Base-by-base conservation (phyloP, 768 basidiomycete genomes). In the Imleria badia region DNA sequence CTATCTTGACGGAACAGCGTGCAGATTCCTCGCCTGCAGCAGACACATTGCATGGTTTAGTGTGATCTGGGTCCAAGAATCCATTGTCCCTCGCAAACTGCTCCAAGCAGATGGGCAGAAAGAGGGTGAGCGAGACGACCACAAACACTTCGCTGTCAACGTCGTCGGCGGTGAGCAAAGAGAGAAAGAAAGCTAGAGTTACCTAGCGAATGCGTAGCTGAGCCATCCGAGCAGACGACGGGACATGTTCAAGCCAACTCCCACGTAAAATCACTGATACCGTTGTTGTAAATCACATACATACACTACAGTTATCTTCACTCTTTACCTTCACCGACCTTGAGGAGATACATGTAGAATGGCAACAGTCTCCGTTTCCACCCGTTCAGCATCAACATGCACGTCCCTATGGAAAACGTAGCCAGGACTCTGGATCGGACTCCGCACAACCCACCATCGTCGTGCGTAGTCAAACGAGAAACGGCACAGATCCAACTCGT, bases 31-130 rank as follows among this genome's bases (percentile, higher is more conserved):
- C 57, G 26, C 38, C 52, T 15, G 43, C 31, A 26, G 53, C 40
- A 1, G 72, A 54, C 1, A 62, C 26, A 26, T 26, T 48, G 65
- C 94, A 96, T 6, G 81, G 83, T n/a, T 73, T 57, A 0, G 74
- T 80, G 58, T 80, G 80, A 52, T 88, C 88, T 0, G 91, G 91
- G 17, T 86, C 73, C 2, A 91, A 68, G 62, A 78, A 90, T 0
- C 94, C 94, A 67, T 94, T 91, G 71, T 94, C 92, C 55, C 92
- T 73, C 3, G 94, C 94, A 59, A 94, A 92, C 70, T 95, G 94
- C 68, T 90, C 89, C 9, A 91, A 74, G 66, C 86, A 89, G 60
- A 93, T 88, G 3, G 91, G 90, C 2, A 93, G 77, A 65, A 93
- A 92, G 22, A 92, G 77, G 0, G 89, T 89, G 67, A 94, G 72